Percentiles rank a stretch among this genome's conserved stretches.
Conservation (phyloP, 1,139 yeast species). For the Candida tetrigidarum region DNA sequence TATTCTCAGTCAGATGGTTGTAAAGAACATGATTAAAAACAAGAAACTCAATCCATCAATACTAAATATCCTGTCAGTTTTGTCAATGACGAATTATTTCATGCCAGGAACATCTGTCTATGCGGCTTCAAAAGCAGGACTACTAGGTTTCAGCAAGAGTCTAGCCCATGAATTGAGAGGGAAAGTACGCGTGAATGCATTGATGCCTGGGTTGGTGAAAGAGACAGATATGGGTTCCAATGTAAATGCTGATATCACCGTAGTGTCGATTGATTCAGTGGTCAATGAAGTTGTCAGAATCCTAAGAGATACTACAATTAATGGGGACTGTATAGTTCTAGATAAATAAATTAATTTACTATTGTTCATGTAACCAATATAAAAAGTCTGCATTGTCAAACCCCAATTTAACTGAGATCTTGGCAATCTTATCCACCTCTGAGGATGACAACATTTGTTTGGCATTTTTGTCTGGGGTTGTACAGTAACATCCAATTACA, state of each 20-base stretch:
- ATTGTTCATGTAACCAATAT: constrained; percentile 1
- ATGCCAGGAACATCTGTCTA: constrained; percentile 73
- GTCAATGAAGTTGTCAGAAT: constrained; percentile 33
- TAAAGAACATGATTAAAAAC: constrained; percentile 13
- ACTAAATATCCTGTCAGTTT: constrained; percentile 74
- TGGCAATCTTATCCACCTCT: constrained; percentile 1
- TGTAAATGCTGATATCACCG: constrained; percentile 20
- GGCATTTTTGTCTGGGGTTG: not conserved
- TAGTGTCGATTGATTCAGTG: constrained; percentile 27
- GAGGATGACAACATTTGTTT: no score
- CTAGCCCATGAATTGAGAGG: constrained; percentile 66
- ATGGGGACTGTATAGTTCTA: constrained; percentile 41
- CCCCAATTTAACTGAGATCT: constrained; percentile 3
- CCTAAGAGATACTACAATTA: constrained; percentile 33
- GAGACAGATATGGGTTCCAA: constrained; percentile 73
- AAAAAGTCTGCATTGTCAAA: constrained; percentile 2
- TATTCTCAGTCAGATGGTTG: constrained; percentile 49
- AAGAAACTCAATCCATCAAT: constrained; percentile 29
- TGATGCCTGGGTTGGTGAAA: constrained; percentile 72
- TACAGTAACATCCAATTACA: not conserved
- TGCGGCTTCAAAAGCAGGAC: constrained; percentile 81
- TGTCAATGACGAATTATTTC: constrained; percentile 50
- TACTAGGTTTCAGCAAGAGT: constrained; percentile 66
- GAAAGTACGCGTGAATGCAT: constrained; percentile 58
- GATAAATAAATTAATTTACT: constrained; percentile 7